A percentile compares a stretch with the other conserved stretches of the same genome.
Evolutionary conservation across 805 yeast genomes (phyloP).

Genomic region (Wickerhamiella occidentalis): DNA sequence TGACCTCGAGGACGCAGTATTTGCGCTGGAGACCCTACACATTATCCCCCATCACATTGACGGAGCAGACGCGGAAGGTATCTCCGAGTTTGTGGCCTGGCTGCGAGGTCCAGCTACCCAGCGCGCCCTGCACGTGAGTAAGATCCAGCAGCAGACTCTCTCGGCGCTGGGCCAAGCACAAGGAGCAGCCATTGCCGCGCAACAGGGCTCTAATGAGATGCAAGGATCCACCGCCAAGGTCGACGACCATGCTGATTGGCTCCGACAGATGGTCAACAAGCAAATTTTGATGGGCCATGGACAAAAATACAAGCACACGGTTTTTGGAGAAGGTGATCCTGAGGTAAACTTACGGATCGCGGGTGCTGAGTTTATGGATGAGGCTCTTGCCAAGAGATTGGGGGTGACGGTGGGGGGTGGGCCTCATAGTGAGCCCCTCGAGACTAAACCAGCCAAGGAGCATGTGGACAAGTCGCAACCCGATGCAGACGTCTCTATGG

Average conservation of each 20-base stretch:
- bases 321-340: slow-evolving; percentile 16
- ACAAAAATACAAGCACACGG: slow-evolving; percentile 25
- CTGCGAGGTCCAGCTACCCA: slow-evolving; percentile 17
- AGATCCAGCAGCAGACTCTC: slow-evolving; percentile 15
- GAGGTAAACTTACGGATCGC: background rate
- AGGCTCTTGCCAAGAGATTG: background rate
- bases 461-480: no score
- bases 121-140: slow-evolving; percentile 18
- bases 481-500: no score
- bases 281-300: slow-evolving; percentile 29
- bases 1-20: slow-evolving; percentile 53
- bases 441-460: no score
- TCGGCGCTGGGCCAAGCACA: slow-evolving; percentile 20
- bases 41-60: slow-evolving; percentile 48
- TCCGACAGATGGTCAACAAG: slow-evolving; percentile 23
- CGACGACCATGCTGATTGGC: slow-evolving; percentile 25
- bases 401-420: no score
- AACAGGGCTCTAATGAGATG: slow-evolving; percentile 17
- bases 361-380: slow-evolving; percentile 2
- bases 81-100: slow-evolving; percentile 46
- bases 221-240: slow-evolving; percentile 13
- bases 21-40: slow-evolving; percentile 54
- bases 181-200: slow-evolving; percentile 20
- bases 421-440: no score
- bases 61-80: slow-evolving; percentile 36